Percentiles rank a stretch among this genome's conserved stretches.
phyloP scores from a whole-genome alignment of 352 stramenopile genomes.

The Phytophthora idaei region DNA sequence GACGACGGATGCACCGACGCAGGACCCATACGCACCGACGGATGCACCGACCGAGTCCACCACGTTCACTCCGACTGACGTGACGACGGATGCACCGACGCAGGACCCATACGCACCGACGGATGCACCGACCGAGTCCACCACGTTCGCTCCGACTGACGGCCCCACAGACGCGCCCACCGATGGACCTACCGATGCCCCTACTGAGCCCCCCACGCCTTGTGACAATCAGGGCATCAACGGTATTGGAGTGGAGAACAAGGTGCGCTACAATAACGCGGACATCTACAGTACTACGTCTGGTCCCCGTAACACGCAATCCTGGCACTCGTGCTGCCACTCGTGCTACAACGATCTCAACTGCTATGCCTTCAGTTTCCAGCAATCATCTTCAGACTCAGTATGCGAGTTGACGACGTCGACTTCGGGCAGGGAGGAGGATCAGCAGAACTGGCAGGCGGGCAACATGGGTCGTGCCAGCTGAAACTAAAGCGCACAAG shows the following conservation, averaged over 20 bases:
- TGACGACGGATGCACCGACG: too few relatives aligned
- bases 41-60: not conserved
- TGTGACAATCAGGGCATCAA: constrained; percentile 12
- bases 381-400: not conserved
- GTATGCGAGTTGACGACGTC: constrained; percentile 1
- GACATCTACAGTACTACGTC: not conserved
- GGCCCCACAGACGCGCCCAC: not conserved
- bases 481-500: not conserved
- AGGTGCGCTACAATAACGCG: constrained; percentile 7
- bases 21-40: not conserved
- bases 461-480: not conserved
- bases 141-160: not conserved
- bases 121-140: not conserved
- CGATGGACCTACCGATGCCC: not conserved
- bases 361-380: constrained; percentile 7
- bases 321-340: constrained; percentile 8
- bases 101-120: too few relatives aligned
- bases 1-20: not conserved
- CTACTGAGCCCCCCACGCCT: not conserved
- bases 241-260: constrained; percentile 8
- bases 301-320: not conserved
- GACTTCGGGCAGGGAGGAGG: not conserved
- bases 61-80: not conserved
- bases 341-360: not conserved
- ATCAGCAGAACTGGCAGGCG: constrained; percentile 7